Evolutionary conservation across 768 basidiomycete species (phyloP).

Genomic region (Crepidotus variabilis): DNA sequence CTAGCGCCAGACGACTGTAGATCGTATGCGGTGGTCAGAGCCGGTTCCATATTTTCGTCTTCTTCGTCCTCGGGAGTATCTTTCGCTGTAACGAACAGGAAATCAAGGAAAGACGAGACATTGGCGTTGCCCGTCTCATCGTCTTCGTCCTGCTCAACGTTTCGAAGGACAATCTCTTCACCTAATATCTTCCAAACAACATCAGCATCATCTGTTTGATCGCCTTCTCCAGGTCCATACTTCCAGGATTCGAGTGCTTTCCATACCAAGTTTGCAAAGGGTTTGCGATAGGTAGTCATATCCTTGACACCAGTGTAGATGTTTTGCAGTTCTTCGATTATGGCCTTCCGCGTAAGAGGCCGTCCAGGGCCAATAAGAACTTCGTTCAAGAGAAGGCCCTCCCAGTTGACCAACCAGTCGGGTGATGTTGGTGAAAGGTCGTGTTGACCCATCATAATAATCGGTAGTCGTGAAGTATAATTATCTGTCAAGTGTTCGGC

Average conservation of each 20-base stretch:
- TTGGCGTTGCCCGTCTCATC: conserved; percentile 18
- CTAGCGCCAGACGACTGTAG: conserved; percentile 27
- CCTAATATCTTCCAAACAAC: conserved; percentile 59
- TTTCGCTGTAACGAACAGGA: conserved; percentile 35
- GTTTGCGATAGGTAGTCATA: conserved; percentile 59
- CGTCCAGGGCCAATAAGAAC: conserved; percentile 38
- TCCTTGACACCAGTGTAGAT: conserved; percentile 69
- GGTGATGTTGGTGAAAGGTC: conserved; percentile 69
- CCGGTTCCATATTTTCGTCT: conserved; percentile 36
- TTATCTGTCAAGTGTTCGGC: conserved; percentile 66
- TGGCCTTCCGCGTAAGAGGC: conserved; percentile 50
- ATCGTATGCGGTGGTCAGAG: conserved; percentile 35
- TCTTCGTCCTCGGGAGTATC: conserved; percentile 35
- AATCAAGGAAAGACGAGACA: conserved; percentile 30
- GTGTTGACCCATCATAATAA: conserved; percentile 62
- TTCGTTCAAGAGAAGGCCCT: conserved; percentile 47
- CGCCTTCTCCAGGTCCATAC: conserved; percentile 14
- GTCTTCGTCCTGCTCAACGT: conserved; percentile 33
- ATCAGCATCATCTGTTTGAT: conserved; percentile 33
- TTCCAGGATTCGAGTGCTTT: conserved; percentile 32
- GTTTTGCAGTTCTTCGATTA: conserved; percentile 52
- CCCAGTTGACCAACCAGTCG: conserved; percentile 71
- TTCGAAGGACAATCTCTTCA: conserved; percentile 62
- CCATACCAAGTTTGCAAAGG: conserved; percentile 50
- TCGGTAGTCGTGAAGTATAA: conserved; percentile 61